A percentile compares a stretch with the other conserved stretches of the same genome.
These are phyloP conservation scores for Cercospora zeae-maydis DNA, from an alignment of 2,329 filamentous ascomycete species.

Conservation along the genomic window DNA sequence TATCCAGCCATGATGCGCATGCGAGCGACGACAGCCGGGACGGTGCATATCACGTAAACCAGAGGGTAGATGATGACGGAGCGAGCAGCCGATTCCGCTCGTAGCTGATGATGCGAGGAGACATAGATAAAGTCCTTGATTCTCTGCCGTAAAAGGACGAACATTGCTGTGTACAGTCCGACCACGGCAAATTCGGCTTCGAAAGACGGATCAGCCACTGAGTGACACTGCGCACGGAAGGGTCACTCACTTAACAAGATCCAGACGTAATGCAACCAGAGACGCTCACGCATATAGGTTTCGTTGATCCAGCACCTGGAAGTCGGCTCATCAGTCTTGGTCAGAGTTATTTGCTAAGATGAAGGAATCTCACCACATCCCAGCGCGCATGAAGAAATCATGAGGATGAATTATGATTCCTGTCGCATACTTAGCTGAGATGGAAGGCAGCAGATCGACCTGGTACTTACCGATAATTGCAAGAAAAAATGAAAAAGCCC, in stretches of 20 bases:
- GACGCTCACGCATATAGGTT: conserved; percentile 51
- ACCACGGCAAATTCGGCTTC: conserved; percentile 49
- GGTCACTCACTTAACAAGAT: conserved; percentile 46
- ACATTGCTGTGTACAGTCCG: conserved; percentile 44
- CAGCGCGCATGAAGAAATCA: conserved; percentile 59
- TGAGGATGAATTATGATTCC: conserved; percentile 45
- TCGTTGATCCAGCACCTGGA: conserved; percentile 57
- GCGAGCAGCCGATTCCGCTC: conserved; percentile 49
- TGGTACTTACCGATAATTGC: conserved; percentile 42
- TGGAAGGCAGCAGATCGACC: no score
- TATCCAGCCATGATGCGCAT: conserved; percentile 55
- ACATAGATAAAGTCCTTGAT: conserved; percentile 22
- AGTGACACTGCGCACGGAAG: not conserved
- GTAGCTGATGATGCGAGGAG: conserved; percentile 19
- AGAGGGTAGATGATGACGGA: conserved; percentile 59
- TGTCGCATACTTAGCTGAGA: not conserved
- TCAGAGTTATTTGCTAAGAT: not conserved
- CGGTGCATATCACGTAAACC: conserved; percentile 64
- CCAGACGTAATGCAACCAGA: conserved; percentile 62
- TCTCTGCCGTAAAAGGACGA: conserved; percentile 27
- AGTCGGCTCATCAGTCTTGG: not conserved
- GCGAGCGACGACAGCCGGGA: conserved; percentile 61
- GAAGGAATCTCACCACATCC: conserved; percentile 48
- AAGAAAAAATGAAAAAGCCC: conserved; percentile 58
- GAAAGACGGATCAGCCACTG: not conserved